Percentiles rank a stretch among this genome's conserved stretches.
phyloP scores from a whole-genome alignment of 2,329 filamentous ascomycete species.

The Trichoderma cornu-damae region DNA sequence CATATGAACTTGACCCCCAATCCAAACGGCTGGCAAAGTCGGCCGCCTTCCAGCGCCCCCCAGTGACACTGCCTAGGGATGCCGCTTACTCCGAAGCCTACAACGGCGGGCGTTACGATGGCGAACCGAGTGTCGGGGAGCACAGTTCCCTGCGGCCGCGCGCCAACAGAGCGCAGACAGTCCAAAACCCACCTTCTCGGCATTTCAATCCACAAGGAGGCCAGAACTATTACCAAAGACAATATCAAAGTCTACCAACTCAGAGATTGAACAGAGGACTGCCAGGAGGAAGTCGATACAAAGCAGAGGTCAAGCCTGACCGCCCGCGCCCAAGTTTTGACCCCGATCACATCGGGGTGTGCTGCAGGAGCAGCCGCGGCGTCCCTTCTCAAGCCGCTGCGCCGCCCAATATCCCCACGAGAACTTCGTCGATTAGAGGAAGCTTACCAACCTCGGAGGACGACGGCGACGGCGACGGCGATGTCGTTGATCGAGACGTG shows the following conservation, averaged over 20 bases:
- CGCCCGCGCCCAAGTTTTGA: conserved; percentile 17
- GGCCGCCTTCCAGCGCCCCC: conserved; percentile 17
- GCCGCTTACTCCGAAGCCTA: background rate
- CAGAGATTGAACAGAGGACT: background rate
- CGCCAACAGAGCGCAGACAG: background rate
- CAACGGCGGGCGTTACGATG: conserved; percentile 13
- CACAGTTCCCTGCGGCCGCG: background rate
- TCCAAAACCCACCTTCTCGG: background rate
- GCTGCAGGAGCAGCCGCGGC: conserved; percentile 28
- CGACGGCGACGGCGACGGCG: conserved; percentile 29
- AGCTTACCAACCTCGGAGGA: conserved; percentile 22
- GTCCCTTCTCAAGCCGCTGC: conserved; percentile 25
- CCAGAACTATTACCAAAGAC: background rate
- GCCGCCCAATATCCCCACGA: conserved; percentile 33
- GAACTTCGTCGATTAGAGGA: conserved; percentile 34
- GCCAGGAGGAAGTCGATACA: background rate
- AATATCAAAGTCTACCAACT: conserved; percentile 6
- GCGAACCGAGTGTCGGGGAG: conserved; percentile 13
- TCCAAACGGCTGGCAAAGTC: background rate
- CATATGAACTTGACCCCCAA: background rate
- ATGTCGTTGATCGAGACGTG: conserved; percentile 41
- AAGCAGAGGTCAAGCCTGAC: background rate
- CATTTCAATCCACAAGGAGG: background rate
- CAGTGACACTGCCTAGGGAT: conserved; percentile 14
- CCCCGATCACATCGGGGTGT: conserved; percentile 25